Base-by-base conservation (phyloP, 305 asterid genomes). In the Striga hermonthica region DNA sequence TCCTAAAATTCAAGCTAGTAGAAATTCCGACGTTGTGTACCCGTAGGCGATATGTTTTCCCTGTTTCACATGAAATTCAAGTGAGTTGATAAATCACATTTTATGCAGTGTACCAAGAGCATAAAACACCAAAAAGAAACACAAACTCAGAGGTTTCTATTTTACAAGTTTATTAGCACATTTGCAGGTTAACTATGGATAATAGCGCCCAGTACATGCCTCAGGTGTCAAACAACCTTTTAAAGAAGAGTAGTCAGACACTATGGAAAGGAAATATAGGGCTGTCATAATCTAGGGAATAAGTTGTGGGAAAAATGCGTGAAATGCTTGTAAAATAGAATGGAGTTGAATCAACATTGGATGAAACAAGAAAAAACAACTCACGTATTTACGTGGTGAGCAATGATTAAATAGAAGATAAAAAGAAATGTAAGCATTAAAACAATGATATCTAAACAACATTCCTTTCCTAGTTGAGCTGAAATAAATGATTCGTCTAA, bases 1-100 rank as follows among this genome's bases (percentile, higher is more conserved):
- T 88, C 83, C 96, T 86, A 80, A 91, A 91, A 83, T 91, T 91
- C 77, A 91, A 80, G 86, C 93, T 91, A 34, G 96, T 91, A 28
- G 92, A 77, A 81, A 82, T 84, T 71, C 97, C 97, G 45, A 86
- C 85, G 45, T 91, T 91, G 74, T 91, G 98, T 31, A 91, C 89
- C n/a, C 98, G 87, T 22, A 88, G 50, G 68, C 98, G 96, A 70
- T 91, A 91, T 38, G 92, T 86, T 82, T 74, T 84, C 54, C 98
- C 98, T 91, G 90, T 71, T 67, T 69, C 50, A 75, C 62, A 74
- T 53, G 68, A 71, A 71, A 49, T 39, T 12, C 65, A 34, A 50
- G 60, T 38, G 35, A 35, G 38, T 47, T 58, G 40, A 55, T 31
- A 22, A 37, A 6, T 38, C 53, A 45, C 59, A 47, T 37, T 34